phyloP scores from a whole-genome alignment of 192 early-diverging fungal species.

The Umbelopsis vinacea region DNA sequence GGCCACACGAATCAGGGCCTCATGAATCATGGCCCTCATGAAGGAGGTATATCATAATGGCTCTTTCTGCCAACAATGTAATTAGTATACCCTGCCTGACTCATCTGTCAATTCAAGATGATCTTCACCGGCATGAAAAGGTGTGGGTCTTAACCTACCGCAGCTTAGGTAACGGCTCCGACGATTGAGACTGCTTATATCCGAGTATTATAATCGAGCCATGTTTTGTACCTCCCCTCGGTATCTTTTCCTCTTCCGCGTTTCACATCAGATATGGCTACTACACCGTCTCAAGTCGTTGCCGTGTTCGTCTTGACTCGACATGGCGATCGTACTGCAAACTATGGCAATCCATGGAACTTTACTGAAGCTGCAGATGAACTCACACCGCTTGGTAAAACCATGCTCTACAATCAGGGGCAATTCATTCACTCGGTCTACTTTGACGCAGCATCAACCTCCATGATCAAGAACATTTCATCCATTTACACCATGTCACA shows the following conservation, averaged over 20 bases:
- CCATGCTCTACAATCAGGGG: constrained; percentile 18
- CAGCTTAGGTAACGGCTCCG: too few species aligned
- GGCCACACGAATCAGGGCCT: too few species aligned
- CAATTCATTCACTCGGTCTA: constrained; percentile 20
- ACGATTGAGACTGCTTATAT: neutral
- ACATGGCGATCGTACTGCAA: constrained; percentile 20
- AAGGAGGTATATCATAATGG: too few species aligned
- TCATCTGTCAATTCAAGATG: too few species aligned
- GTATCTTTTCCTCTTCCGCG: neutral
- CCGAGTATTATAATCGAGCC: too few species aligned
- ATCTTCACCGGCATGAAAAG: too few species aligned
- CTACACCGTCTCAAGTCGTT: neutral
- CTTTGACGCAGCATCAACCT: neutral
- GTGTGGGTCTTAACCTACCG: too few species aligned
- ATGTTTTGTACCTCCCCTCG: neutral
- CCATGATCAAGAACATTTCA: constrained; percentile 4
- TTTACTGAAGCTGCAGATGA: constrained; percentile 23
- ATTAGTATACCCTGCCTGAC: too few species aligned
- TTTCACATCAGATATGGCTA: neutral
- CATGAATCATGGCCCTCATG: too few species aligned
- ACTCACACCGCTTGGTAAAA: constrained; percentile 17
- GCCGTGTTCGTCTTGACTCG: constrained; percentile 6
- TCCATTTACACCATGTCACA: constrained; percentile 7
- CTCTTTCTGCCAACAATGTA: too few species aligned
- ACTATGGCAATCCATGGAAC: constrained; percentile 24